These are phyloP conservation scores for Nyctanthes arbortristis DNA, from an alignment of 257 asterid species.

Conservation along the genomic window DNA sequence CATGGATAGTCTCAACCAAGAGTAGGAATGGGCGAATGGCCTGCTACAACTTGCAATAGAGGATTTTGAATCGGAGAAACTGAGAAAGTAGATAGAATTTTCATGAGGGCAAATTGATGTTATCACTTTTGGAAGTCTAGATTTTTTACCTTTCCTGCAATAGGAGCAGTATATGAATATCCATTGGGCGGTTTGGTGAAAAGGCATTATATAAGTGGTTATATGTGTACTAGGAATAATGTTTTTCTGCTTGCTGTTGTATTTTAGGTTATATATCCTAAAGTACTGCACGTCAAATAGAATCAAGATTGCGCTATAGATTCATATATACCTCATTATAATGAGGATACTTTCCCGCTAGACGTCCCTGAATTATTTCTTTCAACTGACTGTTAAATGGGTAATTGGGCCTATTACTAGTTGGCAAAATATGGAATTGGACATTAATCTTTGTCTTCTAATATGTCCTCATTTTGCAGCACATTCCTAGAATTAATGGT, in stretches of 20 bases:
- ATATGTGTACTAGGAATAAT: background rate
- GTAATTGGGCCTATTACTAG: slow-evolving; percentile 5
- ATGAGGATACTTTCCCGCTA: background rate
- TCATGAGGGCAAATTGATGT: background rate
- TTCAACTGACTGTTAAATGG: background rate
- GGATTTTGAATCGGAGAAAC: background rate
- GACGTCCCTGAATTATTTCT: background rate
- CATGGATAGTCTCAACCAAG: background rate
- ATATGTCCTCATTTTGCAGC: slow-evolving; percentile 54
- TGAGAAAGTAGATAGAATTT: background rate
- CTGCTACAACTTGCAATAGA: background rate
- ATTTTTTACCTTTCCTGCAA: background rate
- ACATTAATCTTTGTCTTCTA: slow-evolving; percentile 5
- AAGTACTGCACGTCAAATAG: background rate
- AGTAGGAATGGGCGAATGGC: background rate
- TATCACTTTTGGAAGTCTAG: background rate
- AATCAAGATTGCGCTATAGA: background rate
- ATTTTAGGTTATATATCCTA: background rate
- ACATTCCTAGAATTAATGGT: slow-evolving; percentile 88
- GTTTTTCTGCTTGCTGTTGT: background rate
- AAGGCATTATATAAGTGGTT: background rate
- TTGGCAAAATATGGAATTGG: slow-evolving; percentile 1
- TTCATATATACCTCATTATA: background rate
- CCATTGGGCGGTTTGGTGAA: background rate
- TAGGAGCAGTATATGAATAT: background rate